Conservation (phyloP, 345 rosid species). For the Gossypium raimondii region DNA sequence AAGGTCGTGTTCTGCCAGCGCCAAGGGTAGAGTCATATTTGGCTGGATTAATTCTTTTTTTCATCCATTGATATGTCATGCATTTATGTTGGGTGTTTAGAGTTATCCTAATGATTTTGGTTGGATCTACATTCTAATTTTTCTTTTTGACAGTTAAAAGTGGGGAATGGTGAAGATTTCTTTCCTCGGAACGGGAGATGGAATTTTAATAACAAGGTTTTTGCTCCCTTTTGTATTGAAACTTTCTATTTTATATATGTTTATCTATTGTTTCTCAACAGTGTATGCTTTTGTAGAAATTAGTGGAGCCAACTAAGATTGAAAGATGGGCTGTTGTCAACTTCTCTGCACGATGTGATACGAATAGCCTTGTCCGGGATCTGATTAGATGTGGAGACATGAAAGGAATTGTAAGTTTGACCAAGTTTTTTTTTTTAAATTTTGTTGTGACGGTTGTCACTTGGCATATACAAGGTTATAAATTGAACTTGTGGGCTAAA, state of each 20-base stretch:
- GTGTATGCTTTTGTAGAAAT: constrained; percentile 42
- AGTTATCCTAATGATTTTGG: background rate
- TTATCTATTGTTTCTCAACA: constrained; percentile 13
- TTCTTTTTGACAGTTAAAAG: constrained; percentile 52
- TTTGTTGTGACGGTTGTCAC: background rate
- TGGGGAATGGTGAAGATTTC: constrained; percentile 80
- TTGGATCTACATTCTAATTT: constrained; percentile 5
- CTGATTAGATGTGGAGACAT: constrained; percentile 58
- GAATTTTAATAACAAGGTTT: constrained; percentile 88
- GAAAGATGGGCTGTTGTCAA: constrained; percentile 84
- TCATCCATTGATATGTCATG: background rate
- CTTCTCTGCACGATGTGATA: constrained; percentile 81
- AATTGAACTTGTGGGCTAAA: background rate
- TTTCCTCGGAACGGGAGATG: constrained; percentile 78
- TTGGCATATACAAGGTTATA: background rate
- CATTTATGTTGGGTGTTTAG: background rate
- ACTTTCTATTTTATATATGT: background rate
- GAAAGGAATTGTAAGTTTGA: constrained; percentile 83
- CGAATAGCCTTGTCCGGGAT: constrained; percentile 46
- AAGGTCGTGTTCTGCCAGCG: constrained; percentile 76
- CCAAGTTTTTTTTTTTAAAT: background rate
- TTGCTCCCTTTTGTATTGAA: background rate
- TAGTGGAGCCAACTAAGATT: constrained; percentile 64
- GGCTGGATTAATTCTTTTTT: background rate
- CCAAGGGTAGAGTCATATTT: constrained; percentile 48